Conservation (phyloP, 768 basidiomycete species). For the Boletus sensibilis region DNA sequence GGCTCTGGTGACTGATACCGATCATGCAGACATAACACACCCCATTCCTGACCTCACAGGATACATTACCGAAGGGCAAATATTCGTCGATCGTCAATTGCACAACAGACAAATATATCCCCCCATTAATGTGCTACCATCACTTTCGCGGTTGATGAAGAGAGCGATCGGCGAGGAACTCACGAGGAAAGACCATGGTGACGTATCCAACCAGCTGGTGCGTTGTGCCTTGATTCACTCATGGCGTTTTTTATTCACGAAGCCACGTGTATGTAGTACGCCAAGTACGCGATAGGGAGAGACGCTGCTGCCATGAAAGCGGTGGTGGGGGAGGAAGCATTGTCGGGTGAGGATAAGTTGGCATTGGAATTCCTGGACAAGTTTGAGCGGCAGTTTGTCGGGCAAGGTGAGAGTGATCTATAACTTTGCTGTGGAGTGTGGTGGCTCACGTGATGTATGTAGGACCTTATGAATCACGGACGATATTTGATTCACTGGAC, state of each 20-base stretch:
- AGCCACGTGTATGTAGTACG: conserved; percentile 64
- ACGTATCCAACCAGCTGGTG: conserved; percentile 98
- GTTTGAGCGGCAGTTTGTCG: conserved; percentile 96
- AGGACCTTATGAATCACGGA: conserved; percentile 94
- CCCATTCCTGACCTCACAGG: conserved; percentile 99
- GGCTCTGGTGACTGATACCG: conserved; percentile 26
- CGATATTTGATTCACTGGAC: conserved; percentile 96
- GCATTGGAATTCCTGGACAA: conserved; percentile 97
- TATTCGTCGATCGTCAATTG: conserved; percentile 96
- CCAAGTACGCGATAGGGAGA: conserved; percentile 96
- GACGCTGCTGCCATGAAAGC: conserved; percentile 99
- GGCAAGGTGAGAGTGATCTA: conserved; percentile 64
- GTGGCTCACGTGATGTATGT: conserved; percentile 14
- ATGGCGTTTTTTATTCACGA: conserved; percentile 15
- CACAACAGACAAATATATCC: conserved; percentile 98
- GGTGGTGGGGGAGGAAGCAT: conserved; percentile 97
- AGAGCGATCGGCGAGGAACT: conserved; percentile 97
- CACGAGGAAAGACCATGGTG: conserved; percentile 97
- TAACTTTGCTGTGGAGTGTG: background rate
- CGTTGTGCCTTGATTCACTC: conserved; percentile 37
- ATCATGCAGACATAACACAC: conserved; percentile 90
- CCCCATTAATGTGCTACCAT: conserved; percentile 98
- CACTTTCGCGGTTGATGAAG: conserved; percentile 99
- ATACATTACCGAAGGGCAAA: conserved; percentile 99
- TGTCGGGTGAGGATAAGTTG: conserved; percentile 93